Evolutionary conservation across 2,329 filamentous ascomycete genomes (phyloP).

Genomic region (Cytospora schulzeri): DNA sequence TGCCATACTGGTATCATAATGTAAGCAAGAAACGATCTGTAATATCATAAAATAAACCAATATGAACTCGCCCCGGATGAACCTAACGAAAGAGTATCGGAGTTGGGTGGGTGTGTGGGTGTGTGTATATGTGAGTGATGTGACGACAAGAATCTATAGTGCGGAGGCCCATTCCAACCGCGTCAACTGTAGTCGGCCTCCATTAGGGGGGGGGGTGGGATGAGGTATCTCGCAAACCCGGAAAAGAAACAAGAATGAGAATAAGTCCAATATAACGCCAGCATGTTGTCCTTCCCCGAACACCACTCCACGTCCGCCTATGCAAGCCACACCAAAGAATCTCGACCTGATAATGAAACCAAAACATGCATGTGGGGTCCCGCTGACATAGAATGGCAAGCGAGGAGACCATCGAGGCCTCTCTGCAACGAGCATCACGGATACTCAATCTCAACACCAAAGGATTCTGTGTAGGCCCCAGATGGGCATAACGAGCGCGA

Average conservation of each 20-base stretch:
- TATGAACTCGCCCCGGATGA: neutral
- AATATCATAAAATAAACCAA: conserved; percentile 30
- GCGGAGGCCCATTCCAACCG: conserved; percentile 8
- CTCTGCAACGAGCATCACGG: neutral
- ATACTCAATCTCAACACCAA: neutral
- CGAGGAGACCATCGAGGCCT: neutral
- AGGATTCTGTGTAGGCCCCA: neutral
- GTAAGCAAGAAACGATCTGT: conserved; percentile 20
- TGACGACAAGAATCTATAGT: conserved; percentile 26
- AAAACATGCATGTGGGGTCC: neutral
- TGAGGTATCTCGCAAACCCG: conserved; percentile 17
- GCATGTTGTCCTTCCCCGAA: conserved; percentile 33
- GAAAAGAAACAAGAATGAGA: neutral
- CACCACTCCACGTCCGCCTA: conserved; percentile 29
- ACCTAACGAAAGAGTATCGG: conserved; percentile 4
- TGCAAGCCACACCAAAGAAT: conserved; percentile 24
- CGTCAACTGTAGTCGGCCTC: conserved; percentile 8
- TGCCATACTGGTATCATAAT: conserved; percentile 19
- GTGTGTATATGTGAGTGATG: neutral
- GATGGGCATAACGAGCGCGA: neutral
- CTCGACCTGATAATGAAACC: neutral
- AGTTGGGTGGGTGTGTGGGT: neutral
- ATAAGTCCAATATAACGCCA: conserved; percentile 20
- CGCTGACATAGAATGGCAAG: neutral
- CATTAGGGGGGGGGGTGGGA: neutral